Evolutionary conservation across 805 yeast genomes (phyloP).

Genomic region (Nakazawaea ernobii): DNA sequence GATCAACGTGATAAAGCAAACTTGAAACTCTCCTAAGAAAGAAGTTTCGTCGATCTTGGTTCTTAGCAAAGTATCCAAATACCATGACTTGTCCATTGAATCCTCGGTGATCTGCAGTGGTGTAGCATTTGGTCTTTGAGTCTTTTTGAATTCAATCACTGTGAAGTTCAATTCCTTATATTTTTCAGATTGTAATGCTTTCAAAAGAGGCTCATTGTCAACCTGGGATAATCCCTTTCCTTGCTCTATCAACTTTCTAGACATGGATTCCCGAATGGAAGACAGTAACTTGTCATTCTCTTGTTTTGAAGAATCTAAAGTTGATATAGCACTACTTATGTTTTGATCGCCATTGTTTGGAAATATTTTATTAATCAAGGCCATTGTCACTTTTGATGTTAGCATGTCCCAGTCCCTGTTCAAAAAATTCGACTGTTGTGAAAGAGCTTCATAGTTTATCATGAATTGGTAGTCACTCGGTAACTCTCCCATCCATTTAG

Average conservation of each 20-base stretch:
- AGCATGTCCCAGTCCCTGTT: constrained; percentile 21
- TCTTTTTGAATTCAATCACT: constrained; percentile 33
- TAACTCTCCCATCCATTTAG: constrained; percentile 22
- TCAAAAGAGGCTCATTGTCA: constrained; percentile 23
- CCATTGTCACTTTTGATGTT: constrained; percentile 19
- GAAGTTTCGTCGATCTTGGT: constrained; percentile 24
- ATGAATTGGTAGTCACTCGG: constrained; percentile 30
- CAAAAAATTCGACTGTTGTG: constrained; percentile 13
- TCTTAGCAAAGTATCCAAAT: constrained; percentile 31
- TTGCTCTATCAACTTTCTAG: constrained; percentile 14
- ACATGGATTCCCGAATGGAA: constrained; percentile 28
- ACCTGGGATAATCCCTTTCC: not conserved
- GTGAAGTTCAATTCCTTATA: constrained; percentile 35
- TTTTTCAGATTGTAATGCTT: constrained; percentile 21
- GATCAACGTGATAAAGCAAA: constrained; percentile 42
- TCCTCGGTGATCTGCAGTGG: constrained; percentile 41
- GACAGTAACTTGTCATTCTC: constrained; percentile 38
- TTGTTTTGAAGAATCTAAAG: constrained; percentile 44
- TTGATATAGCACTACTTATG: constrained; percentile 27
- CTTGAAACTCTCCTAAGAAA: constrained; percentile 46
- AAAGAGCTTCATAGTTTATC: constrained; percentile 24
- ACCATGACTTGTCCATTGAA: constrained; percentile 59
- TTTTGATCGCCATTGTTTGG: constrained; percentile 15
- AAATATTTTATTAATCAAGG: constrained; percentile 21
- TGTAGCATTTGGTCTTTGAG: constrained; percentile 29